Base-by-base conservation (phyloP, 768 basidiomycete species). In the Russula griseocarnosa region DNA sequence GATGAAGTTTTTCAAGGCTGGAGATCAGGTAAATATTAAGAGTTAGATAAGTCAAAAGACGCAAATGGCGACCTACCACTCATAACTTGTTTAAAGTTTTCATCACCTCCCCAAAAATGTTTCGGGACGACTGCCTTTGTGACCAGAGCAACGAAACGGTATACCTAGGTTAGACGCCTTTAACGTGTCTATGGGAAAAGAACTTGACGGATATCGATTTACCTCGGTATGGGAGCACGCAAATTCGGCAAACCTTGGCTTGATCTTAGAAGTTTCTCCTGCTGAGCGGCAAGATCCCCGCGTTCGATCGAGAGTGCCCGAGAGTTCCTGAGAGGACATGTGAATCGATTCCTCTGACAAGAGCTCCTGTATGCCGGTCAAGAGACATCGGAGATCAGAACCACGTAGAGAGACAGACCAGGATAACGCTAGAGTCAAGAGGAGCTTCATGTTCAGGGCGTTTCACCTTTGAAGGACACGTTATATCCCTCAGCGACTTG, bases 161-260 rank as follows among this genome's bases (percentile, higher is more conserved):
- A 86, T 30, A 95, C 89, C 90, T 94, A 36, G 0, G 8, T 13
- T 38, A n/a, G 53, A 11, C 56, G 1, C 34, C 11, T 30, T 60
- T 24, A 30, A 10, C 28, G 22, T 5, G 14, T 24, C 11, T 54
- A 8, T 14, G 18, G 8, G 6, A 5, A 52, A 28, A 40, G 14
- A 18, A 8, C 5, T 11, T 20, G 28, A n/a, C 7, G 18, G n/a
- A 26, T 47, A 28, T 8, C 18, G 24, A 5, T 50, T 36, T 76
- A 90, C 92, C 78, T 92, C 87, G 9, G 75, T 68, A 65, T 85
- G 73, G 58, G 76, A 79, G 69, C 87, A 94, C 1, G 83, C 78
- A 71, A 89, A 94, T 58, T 94, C 89, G 0, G 81, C 78, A 70
- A 94, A 92, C n/a, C 82, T 81, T 14, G 91, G 92, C 72, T 92